A percentile compares a stretch with the other conserved stretches of the same genome.
Conservation (phyloP, 345 rosid species). For the Rubroshorea leprosula region DNA sequence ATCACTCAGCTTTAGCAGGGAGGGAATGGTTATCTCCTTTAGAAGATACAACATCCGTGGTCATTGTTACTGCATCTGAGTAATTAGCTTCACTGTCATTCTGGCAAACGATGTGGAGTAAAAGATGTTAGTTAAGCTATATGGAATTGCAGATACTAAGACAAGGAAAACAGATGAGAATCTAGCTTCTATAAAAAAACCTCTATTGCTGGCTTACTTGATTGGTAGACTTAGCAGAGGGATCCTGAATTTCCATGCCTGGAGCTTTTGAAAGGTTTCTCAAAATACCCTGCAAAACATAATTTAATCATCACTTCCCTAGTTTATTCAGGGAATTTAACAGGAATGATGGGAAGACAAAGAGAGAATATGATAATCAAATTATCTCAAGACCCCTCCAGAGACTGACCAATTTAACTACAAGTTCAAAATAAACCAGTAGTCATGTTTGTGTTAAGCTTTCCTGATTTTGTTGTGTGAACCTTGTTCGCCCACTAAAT, state of each 20-base stretch:
- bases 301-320: neutral
- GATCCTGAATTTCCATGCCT: slow-evolving; percentile 14
- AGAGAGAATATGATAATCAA: neutral
- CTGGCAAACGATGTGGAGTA: slow-evolving; percentile 3
- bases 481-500: neutral
- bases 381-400: neutral
- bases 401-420: too few relatives aligned
- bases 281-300: slow-evolving; percentile 34
- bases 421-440: neutral
- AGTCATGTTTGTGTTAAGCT: neutral
- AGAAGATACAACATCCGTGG: slow-evolving; percentile 14
- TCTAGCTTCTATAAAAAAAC: neutral
- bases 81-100: slow-evolving; percentile 19
- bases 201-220: slow-evolving; percentile 16
- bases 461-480: too few relatives aligned
- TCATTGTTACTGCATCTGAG: slow-evolving; percentile 10
- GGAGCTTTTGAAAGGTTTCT: slow-evolving; percentile 31
- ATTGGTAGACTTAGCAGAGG: slow-evolving; percentile 23
- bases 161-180: neutral
- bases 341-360: neutral
- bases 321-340: neutral
- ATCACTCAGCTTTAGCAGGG: slow-evolving; percentile 16
- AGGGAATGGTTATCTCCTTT: slow-evolving; percentile 23
- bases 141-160: neutral
- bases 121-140: neutral